Percentiles rank a stretch among this genome's conserved stretches.
These are phyloP conservation scores for Yarrowia osloensis DNA, from an alignment of 805 yeast species.

Conservation along the genomic window DNA sequence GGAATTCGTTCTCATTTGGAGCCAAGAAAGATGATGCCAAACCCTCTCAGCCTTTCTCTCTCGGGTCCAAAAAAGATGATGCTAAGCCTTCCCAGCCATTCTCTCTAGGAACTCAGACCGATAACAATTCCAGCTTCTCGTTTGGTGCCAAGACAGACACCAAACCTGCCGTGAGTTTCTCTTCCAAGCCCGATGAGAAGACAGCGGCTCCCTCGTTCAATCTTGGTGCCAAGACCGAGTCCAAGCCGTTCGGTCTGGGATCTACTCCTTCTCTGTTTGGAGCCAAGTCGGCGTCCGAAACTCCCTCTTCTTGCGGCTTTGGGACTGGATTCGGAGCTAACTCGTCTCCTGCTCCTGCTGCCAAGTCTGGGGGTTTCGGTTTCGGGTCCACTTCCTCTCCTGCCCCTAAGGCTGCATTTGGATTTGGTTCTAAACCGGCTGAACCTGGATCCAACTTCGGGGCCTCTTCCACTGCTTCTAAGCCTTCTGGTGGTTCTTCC, in stretches of 20 bases:
- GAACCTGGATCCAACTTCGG: background rate
- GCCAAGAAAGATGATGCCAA: too few species aligned
- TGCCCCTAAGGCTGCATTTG: background rate
- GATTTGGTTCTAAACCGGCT: too few species aligned
- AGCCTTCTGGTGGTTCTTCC: background rate
- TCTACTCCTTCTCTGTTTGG: background rate
- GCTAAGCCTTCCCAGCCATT: background rate
- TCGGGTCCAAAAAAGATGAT: background rate
- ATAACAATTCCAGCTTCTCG: background rate
- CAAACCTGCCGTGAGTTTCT: background rate
- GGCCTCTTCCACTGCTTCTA: background rate
- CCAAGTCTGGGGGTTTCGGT: background rate
- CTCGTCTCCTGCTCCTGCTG: background rate
- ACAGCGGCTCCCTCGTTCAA: background rate
- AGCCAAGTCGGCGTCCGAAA: background rate
- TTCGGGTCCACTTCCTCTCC: background rate
- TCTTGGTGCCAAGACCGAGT: background rate
- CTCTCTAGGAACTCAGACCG: background rate
- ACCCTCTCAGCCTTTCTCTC: background rate
- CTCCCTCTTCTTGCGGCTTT: background rate
- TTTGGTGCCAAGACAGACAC: background rate
- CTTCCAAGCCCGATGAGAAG: background rate
- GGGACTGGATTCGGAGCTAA: background rate
- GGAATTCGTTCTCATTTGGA: too few species aligned
- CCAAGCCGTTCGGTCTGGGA: background rate